Base-by-base conservation (phyloP, 257 asterid genomes). In the Ocimum tenuiflorum region DNA sequence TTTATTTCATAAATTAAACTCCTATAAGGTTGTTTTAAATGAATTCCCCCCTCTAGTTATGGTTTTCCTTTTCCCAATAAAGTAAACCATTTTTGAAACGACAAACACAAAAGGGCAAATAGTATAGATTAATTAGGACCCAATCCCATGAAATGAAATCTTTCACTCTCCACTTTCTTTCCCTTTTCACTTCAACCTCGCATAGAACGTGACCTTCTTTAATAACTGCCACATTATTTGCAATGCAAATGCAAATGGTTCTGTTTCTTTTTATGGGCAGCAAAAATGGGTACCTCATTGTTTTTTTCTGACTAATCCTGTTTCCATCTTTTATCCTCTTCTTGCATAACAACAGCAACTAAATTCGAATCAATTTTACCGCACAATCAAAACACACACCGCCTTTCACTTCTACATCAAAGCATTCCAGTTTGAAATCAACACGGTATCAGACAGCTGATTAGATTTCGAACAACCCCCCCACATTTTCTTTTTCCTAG, bases 171-270 rank as follows among this genome's bases (percentile, higher is more conserved):
- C 76, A 13, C 62, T 15, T 8, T 23, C 39, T 29, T 31, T 54
- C 52, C 10, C 18, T 6, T 35, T 20, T 22, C 0, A 10, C 53
- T 36, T 17, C 24, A 64, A 29, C 75, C 72, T 72, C 6, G 46
- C 69, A 63, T 3, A 52, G 72, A 79, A 77, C 86, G 86, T 82
- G 86, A 81, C 73, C 52, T 35, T 12, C 79, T 83, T 84, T 85
- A 79, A 78, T 82, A 87, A 87, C 95, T 76, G 79, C 95, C 94
- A 85, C 97, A 84, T 71, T 95, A 90, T 82, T 60, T 81, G 43
- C 63, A 50, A 85, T 75, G 91, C 84, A 80, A 50, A 85, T 75
- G 91, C 84, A 80, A 59, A 73, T 75, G 84, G 78, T 76, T 19
- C 77, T 52, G 73, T 73, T 76, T 54, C 79, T 77, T 77, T 77